Evolutionary conservation across 2,329 filamentous ascomycete genomes (phyloP).

Genomic region (Phialophora tarda): DNA sequence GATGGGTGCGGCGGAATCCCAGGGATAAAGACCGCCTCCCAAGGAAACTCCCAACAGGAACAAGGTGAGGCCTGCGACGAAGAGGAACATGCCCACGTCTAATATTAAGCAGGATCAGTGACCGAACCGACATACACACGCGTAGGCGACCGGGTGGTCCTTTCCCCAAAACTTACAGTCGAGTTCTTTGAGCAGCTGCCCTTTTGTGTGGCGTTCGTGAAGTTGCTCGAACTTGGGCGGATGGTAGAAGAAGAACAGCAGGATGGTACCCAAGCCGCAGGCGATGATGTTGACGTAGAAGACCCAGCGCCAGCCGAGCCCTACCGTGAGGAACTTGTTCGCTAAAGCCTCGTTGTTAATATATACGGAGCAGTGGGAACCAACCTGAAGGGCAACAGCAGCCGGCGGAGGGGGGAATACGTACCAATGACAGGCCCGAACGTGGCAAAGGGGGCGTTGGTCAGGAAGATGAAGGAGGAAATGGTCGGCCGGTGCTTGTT

Average conservation of each 20-base stretch:
- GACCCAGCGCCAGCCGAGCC: not conserved
- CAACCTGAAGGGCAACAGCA: too few relatives aligned
- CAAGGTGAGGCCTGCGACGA: not conserved
- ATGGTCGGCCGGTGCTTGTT: conserved; percentile 2
- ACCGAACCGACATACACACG: too few relatives aligned
- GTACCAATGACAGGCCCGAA: too few relatives aligned
- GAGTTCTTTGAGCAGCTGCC: not conserved
- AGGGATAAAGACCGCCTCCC: conserved; percentile 5
- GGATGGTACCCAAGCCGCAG: not conserved
- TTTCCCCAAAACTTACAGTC: not conserved
- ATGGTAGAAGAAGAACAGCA: conserved; percentile 4
- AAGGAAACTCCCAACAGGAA: conserved; percentile 17
- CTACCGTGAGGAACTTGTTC: not conserved
- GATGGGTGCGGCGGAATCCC: conserved; percentile 1
- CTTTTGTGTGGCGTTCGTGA: not conserved
- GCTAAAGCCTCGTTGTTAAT: too few relatives aligned
- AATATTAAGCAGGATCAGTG: too few relatives aligned
- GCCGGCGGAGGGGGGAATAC: too few relatives aligned
- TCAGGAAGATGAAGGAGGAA: not conserved
- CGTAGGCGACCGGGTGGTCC: too few relatives aligned
- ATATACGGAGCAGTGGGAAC: too few relatives aligned
- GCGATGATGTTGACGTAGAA: not conserved
- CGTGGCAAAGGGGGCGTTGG: not conserved
- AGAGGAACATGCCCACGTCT: conserved; percentile 5
- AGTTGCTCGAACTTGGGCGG: conserved; percentile 8